Conservation (phyloP, 2,329 filamentous ascomycete genomes). For the Pyrenochaeta sp. region DNA sequence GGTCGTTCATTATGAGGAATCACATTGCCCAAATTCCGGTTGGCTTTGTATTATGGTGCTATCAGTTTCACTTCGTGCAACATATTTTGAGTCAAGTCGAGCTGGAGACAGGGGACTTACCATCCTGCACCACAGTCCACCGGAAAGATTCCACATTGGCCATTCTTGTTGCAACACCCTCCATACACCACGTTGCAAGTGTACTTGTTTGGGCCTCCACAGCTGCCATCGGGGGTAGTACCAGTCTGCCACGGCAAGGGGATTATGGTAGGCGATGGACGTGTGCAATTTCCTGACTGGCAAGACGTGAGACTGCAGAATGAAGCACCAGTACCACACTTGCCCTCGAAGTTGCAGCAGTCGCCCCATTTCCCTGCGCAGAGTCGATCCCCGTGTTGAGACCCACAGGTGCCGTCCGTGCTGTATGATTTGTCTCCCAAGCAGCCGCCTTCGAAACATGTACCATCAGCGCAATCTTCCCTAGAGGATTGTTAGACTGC, state of each 20-base stretch:
- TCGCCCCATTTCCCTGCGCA: constrained; percentile 20
- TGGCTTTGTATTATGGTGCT: no score
- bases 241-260: background rate
- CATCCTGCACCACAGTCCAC: no score
- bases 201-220: constrained; percentile 10
- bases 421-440: constrained; percentile 22
- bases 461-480: no score
- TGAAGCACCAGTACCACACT: constrained; percentile 14
- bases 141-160: no score
- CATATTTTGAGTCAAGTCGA: no score
- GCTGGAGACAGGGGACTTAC: no score
- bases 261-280: constrained; percentile 3
- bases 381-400: constrained; percentile 6
- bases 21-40: no score
- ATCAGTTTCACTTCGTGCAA: no score
- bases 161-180: no score
- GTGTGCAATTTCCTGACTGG: constrained; percentile 17
- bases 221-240: constrained; percentile 13
- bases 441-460: constrained; percentile 46
- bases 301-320: constrained; percentile 16
- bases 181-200: no score
- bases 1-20: no score
- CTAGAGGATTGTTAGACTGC: no score
- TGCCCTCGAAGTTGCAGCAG: constrained; percentile 11
- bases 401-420: constrained; percentile 18